A percentile compares a stretch with the other conserved stretches of the same genome.
phyloP scores from a whole-genome alignment of 192 early-diverging fungal species.

The Podochytrium sp. region DNA sequence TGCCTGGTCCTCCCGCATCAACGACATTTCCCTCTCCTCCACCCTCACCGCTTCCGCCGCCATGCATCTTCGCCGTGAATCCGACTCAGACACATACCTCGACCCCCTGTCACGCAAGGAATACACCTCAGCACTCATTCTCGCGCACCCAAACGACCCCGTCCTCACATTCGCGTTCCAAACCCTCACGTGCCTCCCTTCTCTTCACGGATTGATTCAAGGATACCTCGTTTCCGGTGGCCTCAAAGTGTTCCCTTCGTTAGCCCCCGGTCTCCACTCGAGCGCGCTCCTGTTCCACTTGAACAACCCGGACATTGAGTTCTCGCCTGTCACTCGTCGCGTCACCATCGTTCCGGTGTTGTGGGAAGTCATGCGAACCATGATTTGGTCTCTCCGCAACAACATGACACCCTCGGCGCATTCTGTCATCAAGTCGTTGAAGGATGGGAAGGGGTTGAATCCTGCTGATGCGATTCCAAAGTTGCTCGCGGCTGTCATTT shows the following conservation, averaged over 20 bases:
- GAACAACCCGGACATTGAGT: background rate
- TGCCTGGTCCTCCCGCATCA: slow-evolving; percentile 27
- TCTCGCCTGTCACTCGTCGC: background rate
- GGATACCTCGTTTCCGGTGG: slow-evolving; percentile 35
- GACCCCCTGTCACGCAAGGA: slow-evolving; percentile 26
- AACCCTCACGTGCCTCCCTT: slow-evolving; percentile 22
- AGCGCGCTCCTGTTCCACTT: slow-evolving; percentile 14
- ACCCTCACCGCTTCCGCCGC: slow-evolving; percentile 24
- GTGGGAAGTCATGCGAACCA: slow-evolving; percentile 30
- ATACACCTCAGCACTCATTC: slow-evolving; percentile 32
- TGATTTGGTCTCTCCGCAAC: slow-evolving; percentile 25
- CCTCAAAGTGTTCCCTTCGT: slow-evolving; percentile 30
- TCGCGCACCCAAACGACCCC: slow-evolving; percentile 34
- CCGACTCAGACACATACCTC: background rate
- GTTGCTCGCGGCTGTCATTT: slow-evolving; percentile 25
- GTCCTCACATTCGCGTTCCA: slow-evolving; percentile 25
- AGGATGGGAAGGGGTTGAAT: slow-evolving; percentile 20
- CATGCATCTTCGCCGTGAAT: background rate
- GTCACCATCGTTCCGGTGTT: background rate
- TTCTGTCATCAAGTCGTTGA: background rate
- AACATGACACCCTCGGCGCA: background rate
- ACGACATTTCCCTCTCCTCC: slow-evolving; percentile 19
- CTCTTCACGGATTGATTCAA: slow-evolving; percentile 33
- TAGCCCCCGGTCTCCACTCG: slow-evolving; percentile 19
- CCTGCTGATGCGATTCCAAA: slow-evolving; percentile 33